Percentiles rank a stretch among this genome's conserved stretches.
Conservation (phyloP, 129 eudicot species). For the Lactuca sativa region DNA sequence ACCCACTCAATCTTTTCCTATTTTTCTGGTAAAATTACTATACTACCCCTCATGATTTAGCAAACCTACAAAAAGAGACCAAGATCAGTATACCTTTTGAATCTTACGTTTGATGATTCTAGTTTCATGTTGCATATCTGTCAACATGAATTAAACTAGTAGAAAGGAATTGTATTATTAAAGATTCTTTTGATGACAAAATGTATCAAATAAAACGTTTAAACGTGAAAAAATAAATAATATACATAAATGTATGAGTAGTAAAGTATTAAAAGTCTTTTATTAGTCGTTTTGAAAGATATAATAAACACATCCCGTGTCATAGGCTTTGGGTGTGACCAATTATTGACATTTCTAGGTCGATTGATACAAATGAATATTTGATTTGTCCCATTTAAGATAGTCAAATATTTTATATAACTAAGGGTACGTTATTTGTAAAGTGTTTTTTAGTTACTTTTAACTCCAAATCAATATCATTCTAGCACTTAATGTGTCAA, state of each 20-base stretch:
- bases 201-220: background rate
- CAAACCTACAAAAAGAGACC: background rate
- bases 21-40: constrained; percentile 3
- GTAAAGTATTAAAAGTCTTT: background rate
- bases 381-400: background rate
- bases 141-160: background rate
- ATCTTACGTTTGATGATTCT: background rate
- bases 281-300: no score
- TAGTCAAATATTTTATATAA: no score
- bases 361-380: background rate
- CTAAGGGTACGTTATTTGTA: no score
- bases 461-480: background rate
- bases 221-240: background rate
- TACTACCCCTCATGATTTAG: constrained; percentile 12
- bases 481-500: background rate
- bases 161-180: background rate
- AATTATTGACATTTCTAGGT: background rate
- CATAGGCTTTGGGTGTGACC: background rate
- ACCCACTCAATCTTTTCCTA: constrained; percentile 7
- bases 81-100: background rate
- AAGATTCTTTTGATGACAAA: background rate
- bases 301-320: no score
- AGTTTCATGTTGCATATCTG: background rate
- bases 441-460: background rate
- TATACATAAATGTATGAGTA: background rate